Evolutionary conservation across 2,329 filamentous ascomycete species (phyloP).

Genomic region (Exophiala lecanii-corni): DNA sequence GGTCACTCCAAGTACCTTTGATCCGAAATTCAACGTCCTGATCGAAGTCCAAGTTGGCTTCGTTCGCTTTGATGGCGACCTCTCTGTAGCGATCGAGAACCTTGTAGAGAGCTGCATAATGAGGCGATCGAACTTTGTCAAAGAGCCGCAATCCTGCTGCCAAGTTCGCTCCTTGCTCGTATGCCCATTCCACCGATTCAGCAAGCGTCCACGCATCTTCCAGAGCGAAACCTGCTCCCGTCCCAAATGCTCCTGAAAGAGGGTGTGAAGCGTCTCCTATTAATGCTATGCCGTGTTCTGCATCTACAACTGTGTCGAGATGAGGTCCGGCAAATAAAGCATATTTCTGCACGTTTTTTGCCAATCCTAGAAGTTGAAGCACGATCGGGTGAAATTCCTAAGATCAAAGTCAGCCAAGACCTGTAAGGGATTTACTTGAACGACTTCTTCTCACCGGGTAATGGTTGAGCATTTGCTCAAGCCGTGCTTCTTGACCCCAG

Average conservation of each 20-base stretch:
- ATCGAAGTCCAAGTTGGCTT: not conserved
- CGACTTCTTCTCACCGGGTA: too few relatives aligned
- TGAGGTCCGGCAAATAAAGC: too few relatives aligned
- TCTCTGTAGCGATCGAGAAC: not conserved
- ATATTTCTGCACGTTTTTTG: too few relatives aligned
- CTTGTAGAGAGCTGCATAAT: too few relatives aligned
- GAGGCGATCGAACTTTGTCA: slow-evolving; percentile 1
- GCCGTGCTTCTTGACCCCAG: slow-evolving; percentile 11
- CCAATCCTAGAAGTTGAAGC: too few relatives aligned
- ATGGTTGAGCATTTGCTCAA: slow-evolving; percentile 3
- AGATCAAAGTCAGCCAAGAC: too few relatives aligned
- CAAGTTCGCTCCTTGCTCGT: not conserved
- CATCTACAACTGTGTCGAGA: too few relatives aligned
- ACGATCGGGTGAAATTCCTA: too few relatives aligned
- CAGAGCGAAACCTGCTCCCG: slow-evolving; percentile 15
- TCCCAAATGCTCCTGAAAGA: slow-evolving; percentile 16
- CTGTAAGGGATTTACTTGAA: too few relatives aligned
- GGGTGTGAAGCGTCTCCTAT: slow-evolving; percentile 18
- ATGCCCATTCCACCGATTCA: slow-evolving; percentile 9
- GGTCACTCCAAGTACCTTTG: not conserved
- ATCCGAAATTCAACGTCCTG: not conserved
- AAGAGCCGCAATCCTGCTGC: not conserved
- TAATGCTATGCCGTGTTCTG: too few relatives aligned
- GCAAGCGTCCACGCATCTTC: slow-evolving; percentile 12
- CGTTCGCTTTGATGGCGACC: not conserved